These are phyloP conservation scores for Saccharomyces hybrid DNA, from an alignment of 1,139 yeast species.

Conservation along the genomic window DNA sequence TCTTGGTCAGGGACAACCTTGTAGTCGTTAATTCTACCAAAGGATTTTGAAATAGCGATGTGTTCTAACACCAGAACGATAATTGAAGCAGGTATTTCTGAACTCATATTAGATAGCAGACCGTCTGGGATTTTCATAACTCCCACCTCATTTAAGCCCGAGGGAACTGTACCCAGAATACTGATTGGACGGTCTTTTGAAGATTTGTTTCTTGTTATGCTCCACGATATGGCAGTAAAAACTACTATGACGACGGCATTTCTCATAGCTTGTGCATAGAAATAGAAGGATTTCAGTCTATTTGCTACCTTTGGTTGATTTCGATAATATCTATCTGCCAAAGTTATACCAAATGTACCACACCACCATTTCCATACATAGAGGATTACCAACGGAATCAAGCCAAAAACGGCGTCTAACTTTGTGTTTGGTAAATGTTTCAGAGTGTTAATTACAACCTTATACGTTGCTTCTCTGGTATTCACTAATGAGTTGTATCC, in stretches of 20 bases:
- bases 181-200: constrained; percentile 39
- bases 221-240: constrained; percentile 69
- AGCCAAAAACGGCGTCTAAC: constrained; percentile 84
- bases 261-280: constrained; percentile 70
- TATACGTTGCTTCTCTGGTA: constrained; percentile 65
- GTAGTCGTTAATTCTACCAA: constrained; percentile 87
- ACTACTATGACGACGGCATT: constrained; percentile 75
- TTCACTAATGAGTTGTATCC: constrained; percentile 62
- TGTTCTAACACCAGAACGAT: constrained; percentile 82
- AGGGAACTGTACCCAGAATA: constrained; percentile 70
- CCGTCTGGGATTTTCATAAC: constrained; percentile 59
- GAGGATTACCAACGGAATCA: constrained; percentile 61
- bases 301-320: constrained; percentile 35
- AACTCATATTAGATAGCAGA: constrained; percentile 54
- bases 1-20: constrained; percentile 91
- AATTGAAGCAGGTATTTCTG: constrained; percentile 81
- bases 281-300: constrained; percentile 34
- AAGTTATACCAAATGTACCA: constrained; percentile 49
- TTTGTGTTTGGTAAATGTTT: constrained; percentile 62
- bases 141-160: constrained; percentile 74
- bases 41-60: constrained; percentile 87
- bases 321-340: constrained; percentile 37
- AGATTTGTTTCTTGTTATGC: constrained; percentile 38
- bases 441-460: constrained; percentile 62
- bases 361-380: constrained; percentile 61